These are phyloP conservation scores for Botryotinia calthae DNA, from an alignment of 2,329 filamentous ascomycete species.

Conservation along the genomic window DNA sequence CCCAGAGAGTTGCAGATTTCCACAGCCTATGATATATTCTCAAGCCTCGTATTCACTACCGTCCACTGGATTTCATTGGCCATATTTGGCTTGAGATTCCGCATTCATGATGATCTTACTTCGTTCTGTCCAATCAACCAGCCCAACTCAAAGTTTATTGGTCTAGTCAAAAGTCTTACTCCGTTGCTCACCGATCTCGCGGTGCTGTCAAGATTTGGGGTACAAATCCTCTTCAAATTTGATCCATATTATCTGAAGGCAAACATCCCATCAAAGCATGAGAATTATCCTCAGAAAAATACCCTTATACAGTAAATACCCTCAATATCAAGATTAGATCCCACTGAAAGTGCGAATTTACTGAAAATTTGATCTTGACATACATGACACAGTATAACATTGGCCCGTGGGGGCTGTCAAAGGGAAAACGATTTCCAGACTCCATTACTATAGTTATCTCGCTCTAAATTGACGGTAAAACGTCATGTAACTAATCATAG, in stretches of 20 bases:
- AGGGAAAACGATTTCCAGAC: rapidly evolving
- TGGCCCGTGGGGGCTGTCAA: neutral
- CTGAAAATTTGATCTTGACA: neutral
- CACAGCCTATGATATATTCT: no score
- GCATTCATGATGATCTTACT: neutral
- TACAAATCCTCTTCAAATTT: neutral
- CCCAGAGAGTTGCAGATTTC: no score
- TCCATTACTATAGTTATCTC: neutral
- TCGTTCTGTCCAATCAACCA: neutral
- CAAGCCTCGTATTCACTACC: no score
- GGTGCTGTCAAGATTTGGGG: neutral
- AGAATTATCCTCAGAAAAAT: neutral
- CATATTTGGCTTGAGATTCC: neutral
- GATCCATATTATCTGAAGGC: neutral
- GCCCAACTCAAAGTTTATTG: neutral
- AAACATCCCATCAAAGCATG: neutral
- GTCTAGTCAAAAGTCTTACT: neutral
- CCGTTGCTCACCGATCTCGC: neutral
- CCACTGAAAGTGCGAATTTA: neutral
- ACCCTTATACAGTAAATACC: neutral
- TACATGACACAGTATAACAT: neutral
- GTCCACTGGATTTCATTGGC: neutral
- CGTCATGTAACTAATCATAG: neutral
- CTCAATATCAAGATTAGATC: neutral
- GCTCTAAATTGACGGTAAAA: neutral